These are phyloP conservation scores for Datura wrightii DNA, from an alignment of 257 asterid genomes.

Conservation along the genomic window DNA sequence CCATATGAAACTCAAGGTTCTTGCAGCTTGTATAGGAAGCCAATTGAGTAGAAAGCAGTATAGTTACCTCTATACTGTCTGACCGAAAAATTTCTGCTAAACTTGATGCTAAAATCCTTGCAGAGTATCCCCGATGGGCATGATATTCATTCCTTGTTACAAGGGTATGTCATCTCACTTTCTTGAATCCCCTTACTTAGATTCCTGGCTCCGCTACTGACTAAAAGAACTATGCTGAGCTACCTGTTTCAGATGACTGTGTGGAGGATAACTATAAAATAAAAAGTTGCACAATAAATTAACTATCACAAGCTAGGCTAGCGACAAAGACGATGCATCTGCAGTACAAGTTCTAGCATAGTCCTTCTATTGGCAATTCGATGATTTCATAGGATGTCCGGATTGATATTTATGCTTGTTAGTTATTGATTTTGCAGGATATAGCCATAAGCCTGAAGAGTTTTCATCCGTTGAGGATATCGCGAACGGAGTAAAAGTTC, in stretches of 20 bases:
- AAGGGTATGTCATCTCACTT: conserved; percentile 59
- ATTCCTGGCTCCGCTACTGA: neutral
- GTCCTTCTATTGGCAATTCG: neutral
- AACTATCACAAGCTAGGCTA: neutral
- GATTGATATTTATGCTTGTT: conserved; percentile 8
- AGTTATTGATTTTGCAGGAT: conserved; percentile 44
- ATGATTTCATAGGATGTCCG: neutral
- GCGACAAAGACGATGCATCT: neutral
- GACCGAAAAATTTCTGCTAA: neutral
- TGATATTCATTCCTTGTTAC: conserved; percentile 96
- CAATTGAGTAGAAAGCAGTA: neutral
- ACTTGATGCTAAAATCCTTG: conserved; percentile 26
- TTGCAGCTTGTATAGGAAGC: neutral
- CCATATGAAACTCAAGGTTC: neutral
- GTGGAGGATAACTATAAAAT: neutral
- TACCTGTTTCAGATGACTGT: neutral
- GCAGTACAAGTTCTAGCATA: neutral
- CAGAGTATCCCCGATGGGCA: conserved; percentile 94
- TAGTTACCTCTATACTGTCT: neutral
- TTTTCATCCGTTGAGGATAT: conserved; percentile 57
- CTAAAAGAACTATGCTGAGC: neutral
- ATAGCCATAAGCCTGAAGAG: conserved; percentile 91
- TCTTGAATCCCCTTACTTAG: neutral
- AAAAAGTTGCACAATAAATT: neutral
- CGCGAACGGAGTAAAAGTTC: conserved; percentile 72